Base-by-base conservation (phyloP, 2,329 filamentous ascomycete species). In the Paecilomyces niveus region DNA sequence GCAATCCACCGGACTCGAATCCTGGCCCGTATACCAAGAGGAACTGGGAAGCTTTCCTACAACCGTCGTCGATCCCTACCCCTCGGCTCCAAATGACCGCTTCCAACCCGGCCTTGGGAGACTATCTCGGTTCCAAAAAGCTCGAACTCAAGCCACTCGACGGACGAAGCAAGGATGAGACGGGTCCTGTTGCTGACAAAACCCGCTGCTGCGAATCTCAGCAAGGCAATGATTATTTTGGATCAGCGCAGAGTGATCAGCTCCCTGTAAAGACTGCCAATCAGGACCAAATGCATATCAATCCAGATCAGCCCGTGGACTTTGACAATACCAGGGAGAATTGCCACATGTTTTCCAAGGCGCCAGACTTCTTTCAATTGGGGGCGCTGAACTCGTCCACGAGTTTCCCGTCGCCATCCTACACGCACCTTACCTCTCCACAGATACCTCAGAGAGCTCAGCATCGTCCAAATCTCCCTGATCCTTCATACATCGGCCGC, bases 21-120 rank as follows among this genome's bases (percentile, higher is more conserved):
- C 74, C 76, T 24, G 83, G 81, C 3, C 80, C 80, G 33, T 79
- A 89, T 61, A 81, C 86, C 1, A 84, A 84, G 58, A 85, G 85
- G 63, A 89, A 89, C 72, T 93, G 89, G 89, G 89, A 87, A 65
- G 83, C 88, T 8, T 82, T 86, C 21, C 83, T 86, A 15, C 82
- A 89, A 8, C 89, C 90, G 2, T 85, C 85, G 62, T 82, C 87
- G 62, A 76, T 91, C 6, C 83, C 89, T 0, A 72, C 65, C 55
- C 68, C 70, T 10, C 67, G 64, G 53, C 53, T 63, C 5, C 66
- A 70, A 24, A 54, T 54, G 26, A 13, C 45, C 56, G 22, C 53
- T 55, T 22, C 59, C 55, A 45, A 61, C 54, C 32, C 53, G 45
- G 11, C 45, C 11, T n/a, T 57, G 53, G 51, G 32, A 54, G 33